Evolutionary conservation across 257 asterid species (phyloP).

Genomic region (Plantago elongata): DNA sequence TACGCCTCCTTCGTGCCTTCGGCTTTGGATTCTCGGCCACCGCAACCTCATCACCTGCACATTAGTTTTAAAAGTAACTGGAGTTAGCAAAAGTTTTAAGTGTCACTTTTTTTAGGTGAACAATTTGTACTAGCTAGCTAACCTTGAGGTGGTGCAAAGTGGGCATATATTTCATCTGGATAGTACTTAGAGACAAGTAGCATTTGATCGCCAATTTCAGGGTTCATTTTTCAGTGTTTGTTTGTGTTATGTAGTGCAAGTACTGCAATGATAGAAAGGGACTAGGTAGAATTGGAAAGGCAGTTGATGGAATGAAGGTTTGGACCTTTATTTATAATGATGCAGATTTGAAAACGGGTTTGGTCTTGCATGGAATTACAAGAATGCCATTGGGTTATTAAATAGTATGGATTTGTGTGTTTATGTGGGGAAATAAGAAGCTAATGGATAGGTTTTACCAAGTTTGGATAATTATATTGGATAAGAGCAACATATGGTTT

Average conservation of each 20-base stretch:
- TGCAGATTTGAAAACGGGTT: background rate
- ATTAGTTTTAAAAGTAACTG: background rate
- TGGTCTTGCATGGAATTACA: background rate
- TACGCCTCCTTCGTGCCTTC: slow-evolving; percentile 29
- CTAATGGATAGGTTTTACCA: too few species aligned
- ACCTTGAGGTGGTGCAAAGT: background rate
- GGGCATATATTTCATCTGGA: background rate
- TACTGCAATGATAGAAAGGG: background rate
- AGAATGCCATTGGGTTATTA: background rate
- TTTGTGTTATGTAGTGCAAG: too few species aligned
- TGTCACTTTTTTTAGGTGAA: background rate
- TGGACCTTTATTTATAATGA: background rate
- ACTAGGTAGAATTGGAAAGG: background rate
- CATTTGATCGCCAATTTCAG: background rate
- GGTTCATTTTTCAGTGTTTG: background rate
- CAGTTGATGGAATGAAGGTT: background rate
- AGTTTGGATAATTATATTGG: too few species aligned
- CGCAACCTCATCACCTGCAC: background rate
- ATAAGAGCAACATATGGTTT: too few species aligned
- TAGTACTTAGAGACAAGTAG: background rate
- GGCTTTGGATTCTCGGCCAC: slow-evolving; percentile 14
- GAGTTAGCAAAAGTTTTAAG: background rate
- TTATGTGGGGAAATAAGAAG: too few species aligned
- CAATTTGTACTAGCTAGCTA: background rate
- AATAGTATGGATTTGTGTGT: too few species aligned